Evolutionary conservation across 306 rosid genomes (phyloP).

Genomic region (Acacia acuminata): DNA sequence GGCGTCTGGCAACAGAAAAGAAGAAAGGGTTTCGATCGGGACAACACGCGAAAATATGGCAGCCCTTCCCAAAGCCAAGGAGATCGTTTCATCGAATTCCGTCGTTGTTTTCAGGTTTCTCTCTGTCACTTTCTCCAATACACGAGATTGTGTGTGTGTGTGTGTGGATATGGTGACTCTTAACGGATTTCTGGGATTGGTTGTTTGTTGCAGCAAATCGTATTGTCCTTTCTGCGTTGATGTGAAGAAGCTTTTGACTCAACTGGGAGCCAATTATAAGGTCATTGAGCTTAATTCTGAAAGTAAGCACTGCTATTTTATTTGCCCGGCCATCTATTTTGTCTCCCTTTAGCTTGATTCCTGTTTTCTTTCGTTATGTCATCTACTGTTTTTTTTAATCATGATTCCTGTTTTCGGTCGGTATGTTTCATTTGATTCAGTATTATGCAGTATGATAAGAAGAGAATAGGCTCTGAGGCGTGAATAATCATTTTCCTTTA

Average conservation of each 20-base stretch:
- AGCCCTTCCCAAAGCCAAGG: conserved; percentile 84
- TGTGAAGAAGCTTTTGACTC: conserved; percentile 59
- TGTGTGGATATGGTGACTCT: not conserved
- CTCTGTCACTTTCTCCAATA: not conserved
- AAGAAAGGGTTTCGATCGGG: not conserved
- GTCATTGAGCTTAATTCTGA: conserved; percentile 64
- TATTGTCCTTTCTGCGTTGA: conserved; percentile 63
- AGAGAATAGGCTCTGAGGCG: not conserved
- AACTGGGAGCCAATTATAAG: conserved; percentile 52
- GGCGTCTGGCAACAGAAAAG: not conserved
- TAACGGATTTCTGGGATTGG: not conserved
- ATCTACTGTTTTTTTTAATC: too few species aligned
- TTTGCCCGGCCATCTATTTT: not conserved
- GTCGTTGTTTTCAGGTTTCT: conserved; percentile 80
- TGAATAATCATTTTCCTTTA: not conserved
- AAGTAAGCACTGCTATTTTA: conserved; percentile 38
- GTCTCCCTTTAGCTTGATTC: not conserved
- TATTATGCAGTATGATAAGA: not conserved
- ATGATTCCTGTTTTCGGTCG: not conserved
- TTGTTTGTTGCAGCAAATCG: conserved; percentile 53
- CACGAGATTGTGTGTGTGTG: not conserved
- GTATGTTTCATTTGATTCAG: not conserved
- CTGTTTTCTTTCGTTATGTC: not conserved
- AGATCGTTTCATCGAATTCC: conserved; percentile 66
- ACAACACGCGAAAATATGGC: conserved; percentile 50